Conservation (phyloP, 2,329 filamentous ascomycete species). For the Arthrobotrys megalospora region DNA sequence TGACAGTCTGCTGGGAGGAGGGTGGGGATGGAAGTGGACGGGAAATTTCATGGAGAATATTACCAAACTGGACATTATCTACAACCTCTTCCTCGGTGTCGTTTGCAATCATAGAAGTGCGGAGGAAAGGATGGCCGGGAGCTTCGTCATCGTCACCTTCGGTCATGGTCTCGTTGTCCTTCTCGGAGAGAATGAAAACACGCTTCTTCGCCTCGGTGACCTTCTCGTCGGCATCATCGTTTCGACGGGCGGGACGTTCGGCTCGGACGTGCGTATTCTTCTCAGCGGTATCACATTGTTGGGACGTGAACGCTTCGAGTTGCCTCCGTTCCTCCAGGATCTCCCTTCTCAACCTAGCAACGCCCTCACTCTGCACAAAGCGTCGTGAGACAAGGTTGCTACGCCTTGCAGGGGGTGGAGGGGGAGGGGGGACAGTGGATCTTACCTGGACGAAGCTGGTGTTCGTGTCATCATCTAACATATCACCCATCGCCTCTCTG, state of each 20-base stretch:
- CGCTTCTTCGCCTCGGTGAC: slow-evolving; percentile 44
- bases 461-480: slow-evolving; percentile 45
- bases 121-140: slow-evolving; percentile 43
- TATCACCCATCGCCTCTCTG: slow-evolving; percentile 44
- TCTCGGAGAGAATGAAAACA: slow-evolving; percentile 54
- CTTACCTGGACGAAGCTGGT: slow-evolving; percentile 56
- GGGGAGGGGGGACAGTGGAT: slow-evolving; percentile 5
- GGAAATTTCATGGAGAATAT: slow-evolving; percentile 28
- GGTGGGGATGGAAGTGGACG: slow-evolving; percentile 31
- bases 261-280: slow-evolving; percentile 38
- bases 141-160: slow-evolving; percentile 44
- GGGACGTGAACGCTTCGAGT: slow-evolving; percentile 31
- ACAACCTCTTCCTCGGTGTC: slow-evolving; percentile 39
- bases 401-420: slow-evolving; percentile 15
- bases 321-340: slow-evolving; percentile 35
- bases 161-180: slow-evolving; percentile 45
- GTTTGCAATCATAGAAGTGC: slow-evolving; percentile 54
- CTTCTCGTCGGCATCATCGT: slow-evolving; percentile 15
- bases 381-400: slow-evolving; percentile 33
- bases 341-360: slow-evolving; percentile 44
- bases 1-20: slow-evolving; percentile 32
- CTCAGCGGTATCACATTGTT: slow-evolving; percentile 34
- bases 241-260: slow-evolving; percentile 37
- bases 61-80: slow-evolving; percentile 14
- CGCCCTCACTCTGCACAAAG: slow-evolving; percentile 45